phyloP scores from a whole-genome alignment of 2,329 filamentous ascomycete species.

The Aureobasidium uvarum region DNA sequence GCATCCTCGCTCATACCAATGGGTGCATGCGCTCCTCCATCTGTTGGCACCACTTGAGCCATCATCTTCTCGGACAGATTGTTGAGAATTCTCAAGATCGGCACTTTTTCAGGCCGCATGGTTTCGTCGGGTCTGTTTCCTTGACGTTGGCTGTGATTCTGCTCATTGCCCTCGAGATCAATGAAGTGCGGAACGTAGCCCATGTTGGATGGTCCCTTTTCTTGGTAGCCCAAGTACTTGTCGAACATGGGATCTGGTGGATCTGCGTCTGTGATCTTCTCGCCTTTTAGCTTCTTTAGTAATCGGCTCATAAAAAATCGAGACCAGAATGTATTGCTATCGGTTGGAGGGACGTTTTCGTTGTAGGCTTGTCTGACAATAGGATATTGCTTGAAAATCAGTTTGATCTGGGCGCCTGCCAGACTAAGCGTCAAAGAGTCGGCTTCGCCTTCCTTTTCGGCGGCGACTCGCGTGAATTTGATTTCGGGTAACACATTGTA shows the following conservation, averaged over 20 bases:
- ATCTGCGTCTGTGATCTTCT: slow-evolving; percentile 77
- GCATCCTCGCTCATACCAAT: slow-evolving; percentile 69
- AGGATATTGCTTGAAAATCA: slow-evolving; percentile 91
- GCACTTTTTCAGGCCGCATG: slow-evolving; percentile 84
- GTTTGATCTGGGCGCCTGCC: slow-evolving; percentile 84
- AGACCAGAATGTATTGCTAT: slow-evolving; percentile 82
- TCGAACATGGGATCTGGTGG: slow-evolving; percentile 77
- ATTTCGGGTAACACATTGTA: slow-evolving; percentile 93
- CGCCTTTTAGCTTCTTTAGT: slow-evolving; percentile 87
- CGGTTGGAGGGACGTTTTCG: slow-evolving; percentile 74
- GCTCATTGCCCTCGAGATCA: slow-evolving; percentile 89
- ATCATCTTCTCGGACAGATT: slow-evolving; percentile 91
- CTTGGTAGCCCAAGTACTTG: slow-evolving; percentile 73
- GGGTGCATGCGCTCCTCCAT: slow-evolving; percentile 64
- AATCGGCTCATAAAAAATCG: slow-evolving; percentile 89
- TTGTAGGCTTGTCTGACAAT: slow-evolving; percentile 88
- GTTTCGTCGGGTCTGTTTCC: slow-evolving; percentile 88
- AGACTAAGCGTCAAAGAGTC: slow-evolving; percentile 77
- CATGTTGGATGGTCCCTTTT: slow-evolving; percentile 50
- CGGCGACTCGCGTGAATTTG: slow-evolving; percentile 51
- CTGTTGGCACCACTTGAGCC: slow-evolving; percentile 77
- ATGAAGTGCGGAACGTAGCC: slow-evolving; percentile 82
- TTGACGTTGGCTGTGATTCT: slow-evolving; percentile 81
- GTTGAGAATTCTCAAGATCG: slow-evolving; percentile 86
- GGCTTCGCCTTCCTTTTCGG: slow-evolving; percentile 55